A percentile compares a stretch with the other conserved stretches of the same genome.
These are phyloP conservation scores for Verticillium nonalfalfae DNA, from an alignment of 2,329 filamentous ascomycete species.

Conservation along the genomic window DNA sequence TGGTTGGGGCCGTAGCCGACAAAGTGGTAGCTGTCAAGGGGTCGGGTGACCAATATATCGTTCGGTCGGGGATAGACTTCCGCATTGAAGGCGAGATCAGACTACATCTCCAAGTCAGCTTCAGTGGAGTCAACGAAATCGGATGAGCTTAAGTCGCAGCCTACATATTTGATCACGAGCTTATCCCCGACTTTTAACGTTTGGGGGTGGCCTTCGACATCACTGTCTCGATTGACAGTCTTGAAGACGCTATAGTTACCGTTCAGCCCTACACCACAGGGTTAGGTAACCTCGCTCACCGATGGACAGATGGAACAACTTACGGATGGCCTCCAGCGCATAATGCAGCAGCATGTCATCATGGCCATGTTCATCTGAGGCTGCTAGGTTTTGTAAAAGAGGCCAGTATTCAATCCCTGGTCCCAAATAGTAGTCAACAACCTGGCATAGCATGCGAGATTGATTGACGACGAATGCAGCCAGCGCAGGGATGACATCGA, in stretches of 20 bases:
- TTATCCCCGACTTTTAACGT: background rate
- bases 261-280: background rate
- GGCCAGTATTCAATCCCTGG: background rate
- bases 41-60: background rate
- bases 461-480: constrained; percentile 53
- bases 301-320: background rate
- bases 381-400: background rate
- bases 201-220: background rate
- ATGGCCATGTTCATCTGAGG: background rate
- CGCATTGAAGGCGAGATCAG: background rate
- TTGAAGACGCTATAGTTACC: background rate
- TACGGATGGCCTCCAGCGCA: background rate
- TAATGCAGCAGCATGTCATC: background rate
- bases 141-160: background rate
- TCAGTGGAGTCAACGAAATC: no score
- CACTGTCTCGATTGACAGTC: background rate
- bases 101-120: background rate
- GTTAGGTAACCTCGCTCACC: background rate
- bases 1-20: background rate
- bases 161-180: background rate
- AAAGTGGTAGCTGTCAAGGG: background rate
- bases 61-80: background rate
- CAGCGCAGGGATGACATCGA: constrained; percentile 49
- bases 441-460: constrained; percentile 29
- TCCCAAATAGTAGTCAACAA: background rate